phyloP scores from a whole-genome alignment of 2,329 filamentous ascomycete species.

The Paraphaeosphaeria sporulosa region DNA sequence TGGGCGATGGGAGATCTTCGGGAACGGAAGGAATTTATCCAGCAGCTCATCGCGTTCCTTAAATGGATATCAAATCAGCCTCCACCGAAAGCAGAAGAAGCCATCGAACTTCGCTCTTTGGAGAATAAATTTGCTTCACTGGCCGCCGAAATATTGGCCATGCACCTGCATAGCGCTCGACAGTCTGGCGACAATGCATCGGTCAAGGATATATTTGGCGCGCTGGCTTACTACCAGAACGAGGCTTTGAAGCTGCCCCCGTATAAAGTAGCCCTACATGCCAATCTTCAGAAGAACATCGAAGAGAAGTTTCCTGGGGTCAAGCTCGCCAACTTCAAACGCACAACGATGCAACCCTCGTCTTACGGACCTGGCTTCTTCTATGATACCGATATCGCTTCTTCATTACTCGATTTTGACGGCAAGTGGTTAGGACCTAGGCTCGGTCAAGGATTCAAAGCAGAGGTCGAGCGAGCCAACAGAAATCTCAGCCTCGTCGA shows the following conservation, averaged over 20 bases:
- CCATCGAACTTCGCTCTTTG: constrained; percentile 38
- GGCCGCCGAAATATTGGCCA: constrained; percentile 85
- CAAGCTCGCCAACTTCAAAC: constrained; percentile 79
- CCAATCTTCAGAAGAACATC: constrained; percentile 86
- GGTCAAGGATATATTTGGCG: constrained; percentile 74
- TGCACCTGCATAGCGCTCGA: constrained; percentile 87
- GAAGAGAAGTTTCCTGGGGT: constrained; percentile 77
- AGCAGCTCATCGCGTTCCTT: constrained; percentile 75
- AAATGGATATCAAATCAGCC: constrained; percentile 50
- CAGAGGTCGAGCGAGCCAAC: constrained; percentile 87
- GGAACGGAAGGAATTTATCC: constrained; percentile 76
- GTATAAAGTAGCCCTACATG: constrained; percentile 88
- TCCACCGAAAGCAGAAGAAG: constrained; percentile 32
- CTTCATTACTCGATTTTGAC: constrained; percentile 79
- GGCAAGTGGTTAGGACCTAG: constrained; percentile 72
- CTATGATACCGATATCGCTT: constrained; percentile 80
- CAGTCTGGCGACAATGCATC: constrained; percentile 74
- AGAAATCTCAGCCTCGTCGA: constrained; percentile 90
- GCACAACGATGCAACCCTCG: constrained; percentile 70
- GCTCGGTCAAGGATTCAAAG: constrained; percentile 72
- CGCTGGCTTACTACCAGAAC: constrained; percentile 80
- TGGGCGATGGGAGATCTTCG: constrained; percentile 87
- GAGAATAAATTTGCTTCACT: constrained; percentile 73
- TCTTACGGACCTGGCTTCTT: constrained; percentile 80
- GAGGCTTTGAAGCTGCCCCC: constrained; percentile 79